These are phyloP conservation scores for Arabidopsis lyrata DNA, from an alignment of 441 rosid genomes.

Conservation along the genomic window DNA sequence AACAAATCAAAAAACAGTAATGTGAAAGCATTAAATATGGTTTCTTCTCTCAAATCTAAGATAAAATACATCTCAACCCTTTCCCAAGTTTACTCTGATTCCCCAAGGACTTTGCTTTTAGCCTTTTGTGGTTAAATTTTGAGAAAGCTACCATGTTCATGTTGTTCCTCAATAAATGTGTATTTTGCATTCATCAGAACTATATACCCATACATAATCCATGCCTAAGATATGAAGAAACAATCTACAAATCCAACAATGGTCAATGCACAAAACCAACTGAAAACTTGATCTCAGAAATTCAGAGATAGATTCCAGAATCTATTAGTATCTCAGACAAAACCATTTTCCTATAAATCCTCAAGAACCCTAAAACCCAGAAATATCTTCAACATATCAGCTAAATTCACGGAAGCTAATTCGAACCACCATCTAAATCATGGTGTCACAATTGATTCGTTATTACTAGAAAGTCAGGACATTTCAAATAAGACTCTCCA, in stretches of 20 bases:
- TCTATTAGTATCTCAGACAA: constrained; percentile 16
- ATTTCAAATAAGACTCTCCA: background rate
- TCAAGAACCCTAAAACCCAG: background rate
- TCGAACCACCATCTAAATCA: constrained; percentile 15
- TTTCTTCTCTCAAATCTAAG: constrained; percentile 17
- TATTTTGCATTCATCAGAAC: background rate
- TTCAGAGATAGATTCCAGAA: constrained; percentile 35
- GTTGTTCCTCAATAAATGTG: background rate
- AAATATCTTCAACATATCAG: background rate
- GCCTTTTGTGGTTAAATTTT: background rate
- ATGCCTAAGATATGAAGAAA: constrained; percentile 18
- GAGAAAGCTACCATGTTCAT: too few relatives aligned
- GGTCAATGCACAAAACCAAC: too few relatives aligned
- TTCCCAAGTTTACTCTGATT: background rate
- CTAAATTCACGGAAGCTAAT: background rate
- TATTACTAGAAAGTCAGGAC: background rate
- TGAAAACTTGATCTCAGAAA: background rate
- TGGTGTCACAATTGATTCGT: background rate
- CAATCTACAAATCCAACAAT: constrained; percentile 5
- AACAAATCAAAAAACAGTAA: background rate
- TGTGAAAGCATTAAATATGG: background rate
- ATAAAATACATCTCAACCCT: background rate
- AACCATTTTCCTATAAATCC: background rate
- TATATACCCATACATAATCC: too few relatives aligned
- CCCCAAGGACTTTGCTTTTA: constrained; percentile 7